Conservation (phyloP, 1,284 basidiomycete genomes). For the Malassezia equina region DNA sequence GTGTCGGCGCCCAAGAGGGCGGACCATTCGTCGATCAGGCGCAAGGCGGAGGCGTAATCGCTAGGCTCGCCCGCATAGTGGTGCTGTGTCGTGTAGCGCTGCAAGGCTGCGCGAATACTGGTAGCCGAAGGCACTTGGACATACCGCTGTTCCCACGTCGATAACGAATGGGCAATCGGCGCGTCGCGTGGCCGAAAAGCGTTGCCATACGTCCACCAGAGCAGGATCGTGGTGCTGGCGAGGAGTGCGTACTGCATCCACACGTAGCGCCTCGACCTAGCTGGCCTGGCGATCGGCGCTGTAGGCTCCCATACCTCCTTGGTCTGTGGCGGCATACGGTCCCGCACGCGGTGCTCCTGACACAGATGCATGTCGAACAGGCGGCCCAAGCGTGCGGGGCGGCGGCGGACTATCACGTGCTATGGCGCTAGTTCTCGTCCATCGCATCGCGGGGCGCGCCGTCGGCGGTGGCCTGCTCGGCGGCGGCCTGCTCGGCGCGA, state of each 20-base stretch:
- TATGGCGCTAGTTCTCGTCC: constrained; percentile 3
- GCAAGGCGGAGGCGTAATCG: constrained; percentile 30
- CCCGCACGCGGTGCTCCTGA: neutral
- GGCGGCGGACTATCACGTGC: neutral
- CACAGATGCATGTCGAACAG: neutral
- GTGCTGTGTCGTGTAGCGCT: constrained; percentile 29
- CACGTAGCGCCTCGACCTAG: no score
- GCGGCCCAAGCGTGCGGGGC: neutral
- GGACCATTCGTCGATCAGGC: constrained; percentile 35
- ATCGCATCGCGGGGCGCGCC: neutral
- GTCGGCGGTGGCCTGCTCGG: neutral
- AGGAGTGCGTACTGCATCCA: no score
- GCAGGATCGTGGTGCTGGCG: neutral
- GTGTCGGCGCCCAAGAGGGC: constrained; percentile 26
- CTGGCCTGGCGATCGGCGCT: no score
- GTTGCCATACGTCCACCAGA: neutral
- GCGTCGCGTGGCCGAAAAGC: no score
- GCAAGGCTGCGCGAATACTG: constrained; percentile 23
- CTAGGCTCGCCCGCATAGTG: constrained; percentile 32
- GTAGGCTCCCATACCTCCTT: no score
- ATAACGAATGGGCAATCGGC: no score
- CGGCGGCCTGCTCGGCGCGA: neutral
- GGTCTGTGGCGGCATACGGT: neutral
- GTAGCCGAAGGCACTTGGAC: constrained; percentile 23
- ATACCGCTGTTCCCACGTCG: constrained; percentile 18